Evolutionary conservation across 1,284 basidiomycete genomes (phyloP).

Genomic region (Tremellales sp.): DNA sequence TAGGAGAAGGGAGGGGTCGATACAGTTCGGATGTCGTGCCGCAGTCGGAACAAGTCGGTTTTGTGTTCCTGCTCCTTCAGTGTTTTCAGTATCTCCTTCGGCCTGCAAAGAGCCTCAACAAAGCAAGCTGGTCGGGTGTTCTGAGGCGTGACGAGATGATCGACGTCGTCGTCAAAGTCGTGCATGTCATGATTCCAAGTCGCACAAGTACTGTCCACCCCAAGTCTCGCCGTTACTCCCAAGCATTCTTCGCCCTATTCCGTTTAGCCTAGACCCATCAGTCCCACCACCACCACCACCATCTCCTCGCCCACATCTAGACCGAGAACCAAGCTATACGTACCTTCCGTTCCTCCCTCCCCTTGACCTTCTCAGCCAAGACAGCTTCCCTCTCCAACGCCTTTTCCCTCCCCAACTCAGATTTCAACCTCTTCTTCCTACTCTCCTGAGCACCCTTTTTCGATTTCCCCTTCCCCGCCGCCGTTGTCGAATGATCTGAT

Average conservation of each 20-base stretch:
- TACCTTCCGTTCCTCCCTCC: conserved; percentile 41
- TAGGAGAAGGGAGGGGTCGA: no score
- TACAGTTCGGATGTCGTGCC: no score
- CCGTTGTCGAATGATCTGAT: not conserved
- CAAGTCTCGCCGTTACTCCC: conserved; percentile 28
- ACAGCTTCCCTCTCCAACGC: conserved; percentile 30
- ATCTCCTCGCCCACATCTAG: not conserved
- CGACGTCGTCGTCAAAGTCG: not conserved
- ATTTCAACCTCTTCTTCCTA: conserved; percentile 30
- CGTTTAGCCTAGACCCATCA: conserved; percentile 31
- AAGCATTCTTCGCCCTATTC: conserved; percentile 42
- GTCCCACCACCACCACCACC: not conserved
- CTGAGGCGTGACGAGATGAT: not conserved
- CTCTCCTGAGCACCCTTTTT: conserved; percentile 20
- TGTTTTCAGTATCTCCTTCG: not conserved
- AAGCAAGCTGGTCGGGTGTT: not conserved
- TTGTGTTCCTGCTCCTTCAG: not conserved
- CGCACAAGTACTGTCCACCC: not conserved
- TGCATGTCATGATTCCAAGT: not conserved
- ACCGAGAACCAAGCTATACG: conserved; percentile 7
- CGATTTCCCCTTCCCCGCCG: conserved; percentile 3
- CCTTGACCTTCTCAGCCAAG: conserved; percentile 34
- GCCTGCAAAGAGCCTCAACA: not conserved
- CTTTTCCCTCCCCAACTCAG: conserved; percentile 33
- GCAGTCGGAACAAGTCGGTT: not conserved